Conservation (phyloP, 2,329 filamentous ascomycete genomes). For the Neofusicoccum kwambonambiense region DNA sequence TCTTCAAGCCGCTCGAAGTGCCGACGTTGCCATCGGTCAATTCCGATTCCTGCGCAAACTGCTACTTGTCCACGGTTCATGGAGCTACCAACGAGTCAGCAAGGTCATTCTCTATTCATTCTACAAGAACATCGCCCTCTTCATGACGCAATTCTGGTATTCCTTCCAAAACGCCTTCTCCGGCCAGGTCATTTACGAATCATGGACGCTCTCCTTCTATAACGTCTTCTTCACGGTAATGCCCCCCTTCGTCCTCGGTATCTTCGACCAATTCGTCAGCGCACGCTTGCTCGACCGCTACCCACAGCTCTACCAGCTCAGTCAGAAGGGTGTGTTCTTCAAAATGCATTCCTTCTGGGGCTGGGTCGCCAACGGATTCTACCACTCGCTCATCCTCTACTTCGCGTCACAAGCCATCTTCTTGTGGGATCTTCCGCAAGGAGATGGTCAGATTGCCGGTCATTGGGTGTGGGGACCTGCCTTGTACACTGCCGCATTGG, state of each 20-base stretch:
- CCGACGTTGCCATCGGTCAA: constrained; percentile 92
- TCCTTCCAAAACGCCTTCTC: constrained; percentile 98
- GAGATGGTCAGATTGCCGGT: constrained; percentile 77
- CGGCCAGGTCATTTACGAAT: constrained; percentile 96
- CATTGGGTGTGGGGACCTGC: constrained; percentile 98
- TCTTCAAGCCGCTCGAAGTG: constrained; percentile 91
- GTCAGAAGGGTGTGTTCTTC: constrained; percentile 92
- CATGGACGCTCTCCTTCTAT: constrained; percentile 99
- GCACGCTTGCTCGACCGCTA: constrained; percentile 91
- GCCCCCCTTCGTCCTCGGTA: constrained; percentile 89
- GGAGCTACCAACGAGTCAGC: constrained; percentile 96
- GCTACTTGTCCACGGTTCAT: constrained; percentile 89
- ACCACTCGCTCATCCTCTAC: constrained; percentile 93
- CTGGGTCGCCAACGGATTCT: constrained; percentile 93
- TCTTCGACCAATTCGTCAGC: constrained; percentile 96
- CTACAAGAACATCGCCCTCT: constrained; percentile 98
- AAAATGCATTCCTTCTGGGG: constrained; percentile 86
- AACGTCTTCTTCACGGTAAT: constrained; percentile 97
- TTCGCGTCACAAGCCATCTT: constrained; percentile 79
- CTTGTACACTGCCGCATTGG: constrained; percentile 90
- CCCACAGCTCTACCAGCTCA: constrained; percentile 90
- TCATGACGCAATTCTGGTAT: constrained; percentile 99
- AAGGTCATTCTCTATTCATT: constrained; percentile 98
- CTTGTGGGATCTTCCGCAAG: constrained; percentile 73
- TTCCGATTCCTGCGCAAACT: constrained; percentile 94